A percentile compares a stretch with the other conserved stretches of the same genome.
phyloP scores from a whole-genome alignment of 1,284 basidiomycete genomes.

The Taiwanofungus camphoratus region DNA sequence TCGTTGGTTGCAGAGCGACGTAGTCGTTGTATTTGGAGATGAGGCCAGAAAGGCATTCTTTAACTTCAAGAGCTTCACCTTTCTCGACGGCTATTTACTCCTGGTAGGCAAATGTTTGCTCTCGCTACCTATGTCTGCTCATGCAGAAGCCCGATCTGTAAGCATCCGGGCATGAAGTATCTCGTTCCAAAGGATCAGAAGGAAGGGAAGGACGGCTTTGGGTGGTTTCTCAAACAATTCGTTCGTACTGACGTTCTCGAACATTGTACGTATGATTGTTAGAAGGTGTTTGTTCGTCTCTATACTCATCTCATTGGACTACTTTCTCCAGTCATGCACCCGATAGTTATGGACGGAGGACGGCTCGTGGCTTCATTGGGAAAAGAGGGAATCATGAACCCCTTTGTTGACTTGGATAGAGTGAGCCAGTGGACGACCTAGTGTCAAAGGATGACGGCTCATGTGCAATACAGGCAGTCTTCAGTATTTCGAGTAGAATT shows the following conservation, averaged over 20 bases:
- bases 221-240: constrained; percentile 4
- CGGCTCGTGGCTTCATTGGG: background rate
- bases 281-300: background rate
- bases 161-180: constrained; percentile 4
- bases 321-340: background rate
- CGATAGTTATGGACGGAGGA: background rate
- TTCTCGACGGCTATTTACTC: constrained; percentile 4
- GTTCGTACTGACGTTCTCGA: background rate
- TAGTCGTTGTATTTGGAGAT: background rate
- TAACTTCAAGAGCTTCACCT: constrained; percentile 1
- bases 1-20: background rate
- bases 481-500: constrained; percentile 1
- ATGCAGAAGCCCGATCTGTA: too few species aligned
- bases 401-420: background rate
- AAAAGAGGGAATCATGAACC: constrained; percentile 1
- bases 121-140: too few species aligned
- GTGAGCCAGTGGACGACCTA: background rate
- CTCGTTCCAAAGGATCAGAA: background rate
- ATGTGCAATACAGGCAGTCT: background rate
- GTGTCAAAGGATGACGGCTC: too few species aligned
- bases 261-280: background rate
- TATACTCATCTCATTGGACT: background rate
- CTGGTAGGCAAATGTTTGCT: background rate
- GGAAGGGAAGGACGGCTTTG: constrained; percentile 1
- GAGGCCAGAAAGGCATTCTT: constrained; percentile 2